phyloP scores from a whole-genome alignment of 176 grass and related monocot species.

The Oryza meridionalis region DNA sequence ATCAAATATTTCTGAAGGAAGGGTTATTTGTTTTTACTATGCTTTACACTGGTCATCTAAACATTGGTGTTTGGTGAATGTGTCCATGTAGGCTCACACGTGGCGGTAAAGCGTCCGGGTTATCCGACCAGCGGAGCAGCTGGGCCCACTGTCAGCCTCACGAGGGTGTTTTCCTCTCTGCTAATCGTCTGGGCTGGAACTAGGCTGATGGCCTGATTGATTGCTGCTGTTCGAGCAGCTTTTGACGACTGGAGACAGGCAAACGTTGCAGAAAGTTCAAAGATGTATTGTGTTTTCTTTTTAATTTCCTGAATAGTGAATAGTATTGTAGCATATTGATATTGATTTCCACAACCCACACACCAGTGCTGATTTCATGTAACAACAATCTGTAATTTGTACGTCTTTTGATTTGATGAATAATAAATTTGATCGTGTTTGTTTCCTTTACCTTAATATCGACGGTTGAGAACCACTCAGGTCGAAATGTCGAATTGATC shows the following conservation, averaged over 20 bases:
- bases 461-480: background rate
- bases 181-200: conserved; percentile 12
- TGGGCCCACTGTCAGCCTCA: conserved; percentile 37
- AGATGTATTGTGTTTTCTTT: background rate
- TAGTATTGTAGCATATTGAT: background rate
- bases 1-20: no score
- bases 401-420: background rate
- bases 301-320: background rate
- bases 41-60: background rate
- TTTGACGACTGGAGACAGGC: background rate
- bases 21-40: no score
- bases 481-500: no score
- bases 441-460: background rate
- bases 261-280: background rate
- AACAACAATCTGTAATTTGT: background rate
- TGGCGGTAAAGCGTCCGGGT: conserved; percentile 36
- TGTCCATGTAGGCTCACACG: conserved; percentile 51
- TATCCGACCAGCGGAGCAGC: conserved; percentile 27
- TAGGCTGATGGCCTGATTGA: conserved; percentile 20
- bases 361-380: background rate
- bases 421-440: background rate
- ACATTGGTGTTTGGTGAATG: background rate
- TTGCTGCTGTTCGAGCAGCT: background rate
- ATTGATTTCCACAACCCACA: background rate
- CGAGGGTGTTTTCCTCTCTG: background rate